Base-by-base conservation (phyloP, 202 grass and related monocot species). In the Brachypodium distachyon region DNA sequence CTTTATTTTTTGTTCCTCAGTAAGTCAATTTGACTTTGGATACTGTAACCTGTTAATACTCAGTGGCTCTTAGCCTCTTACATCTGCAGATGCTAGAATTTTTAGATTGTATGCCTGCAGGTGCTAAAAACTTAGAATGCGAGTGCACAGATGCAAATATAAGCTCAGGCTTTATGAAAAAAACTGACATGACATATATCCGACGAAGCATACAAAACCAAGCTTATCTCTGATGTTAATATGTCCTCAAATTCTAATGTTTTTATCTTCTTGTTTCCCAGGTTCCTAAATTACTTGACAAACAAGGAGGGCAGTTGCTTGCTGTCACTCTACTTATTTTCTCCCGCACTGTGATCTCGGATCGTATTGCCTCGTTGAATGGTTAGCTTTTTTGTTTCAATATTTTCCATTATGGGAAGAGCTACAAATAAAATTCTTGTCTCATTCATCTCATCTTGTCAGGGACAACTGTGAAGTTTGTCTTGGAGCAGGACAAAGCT, bases 381-480 rank as follows among this genome's bases (percentile, higher is more conserved):
- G 96, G 96, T 94, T 84, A 37, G 77, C 28, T 42, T 40, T 69
- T 80, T 42, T 40, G 62, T 80, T 62, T 81, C 34, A 59, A 44
- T 47, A 73, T 59, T 34, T 71, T 85, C 4, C 42, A 54, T 67
- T 58, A 41, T 74, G 22, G 25, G 62, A 79, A 71, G 33, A 80
- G 23, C 51, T 62, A 53, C 48, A 84, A 56, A 34, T 60, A 8
- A 50, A 67, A 52, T 85, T 61, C 63, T 82, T 59, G 28, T 71
- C 66, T 84, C 62, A 76, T 62, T 31, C 19, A 62, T 76, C 76
- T 22, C 47, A 79, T 69, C 59, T 77, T 89, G 43, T 69, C 74
- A 98, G 95, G 95, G 34, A 98, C 95, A 72, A 98, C 87, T 44
- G 95, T 98, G 64, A 98, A 95, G 85, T 98, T 86, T 83, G 95